phyloP scores from a whole-genome alignment of 1,284 basidiomycete species.

The Ceratobasidium sp. region DNA sequence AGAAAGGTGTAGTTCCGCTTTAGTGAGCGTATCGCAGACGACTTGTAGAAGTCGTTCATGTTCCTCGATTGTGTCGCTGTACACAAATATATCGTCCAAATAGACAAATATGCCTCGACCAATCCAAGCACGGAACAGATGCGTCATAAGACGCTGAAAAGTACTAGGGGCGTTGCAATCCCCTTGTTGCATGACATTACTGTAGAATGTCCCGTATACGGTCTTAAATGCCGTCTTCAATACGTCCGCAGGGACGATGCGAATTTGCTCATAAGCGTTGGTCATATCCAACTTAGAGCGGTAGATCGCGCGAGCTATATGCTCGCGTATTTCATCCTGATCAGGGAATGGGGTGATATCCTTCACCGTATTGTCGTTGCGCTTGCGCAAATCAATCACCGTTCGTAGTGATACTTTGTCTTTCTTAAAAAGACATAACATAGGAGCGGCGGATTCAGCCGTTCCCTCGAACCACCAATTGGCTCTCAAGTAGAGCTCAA shows the following conservation, averaged over 20 bases:
- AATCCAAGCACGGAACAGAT: conserved; percentile 48
- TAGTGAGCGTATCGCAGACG: conserved; percentile 48
- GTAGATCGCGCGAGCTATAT: too few relatives aligned
- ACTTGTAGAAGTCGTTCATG: conserved; percentile 49
- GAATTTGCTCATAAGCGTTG: conserved; percentile 52
- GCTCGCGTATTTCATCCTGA: too few relatives aligned
- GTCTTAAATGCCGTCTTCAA: conserved; percentile 44
- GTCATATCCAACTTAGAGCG: conserved; percentile 50
- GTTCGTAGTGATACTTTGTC: too few relatives aligned
- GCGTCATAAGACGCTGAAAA: conserved; percentile 49
- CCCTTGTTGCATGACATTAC: too few relatives aligned
- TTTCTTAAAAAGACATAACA: too few relatives aligned
- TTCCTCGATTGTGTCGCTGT: too few relatives aligned
- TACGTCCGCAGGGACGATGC: conserved; percentile 50
- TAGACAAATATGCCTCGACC: conserved; percentile 43
- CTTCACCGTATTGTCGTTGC: too few relatives aligned
- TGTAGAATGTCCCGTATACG: too few relatives aligned
- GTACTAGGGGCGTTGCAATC: too few relatives aligned
- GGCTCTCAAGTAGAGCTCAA: conserved; percentile 30
- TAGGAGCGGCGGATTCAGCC: conserved; percentile 49
- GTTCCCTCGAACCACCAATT: conserved; percentile 48
- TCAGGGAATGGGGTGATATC: too few relatives aligned
- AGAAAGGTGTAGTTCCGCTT: conserved; percentile 48
- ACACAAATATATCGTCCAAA: conserved; percentile 43
- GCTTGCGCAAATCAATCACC: too few relatives aligned